Conservation (phyloP, 345 rosid genomes). For the Euphorbia lathyris region DNA sequence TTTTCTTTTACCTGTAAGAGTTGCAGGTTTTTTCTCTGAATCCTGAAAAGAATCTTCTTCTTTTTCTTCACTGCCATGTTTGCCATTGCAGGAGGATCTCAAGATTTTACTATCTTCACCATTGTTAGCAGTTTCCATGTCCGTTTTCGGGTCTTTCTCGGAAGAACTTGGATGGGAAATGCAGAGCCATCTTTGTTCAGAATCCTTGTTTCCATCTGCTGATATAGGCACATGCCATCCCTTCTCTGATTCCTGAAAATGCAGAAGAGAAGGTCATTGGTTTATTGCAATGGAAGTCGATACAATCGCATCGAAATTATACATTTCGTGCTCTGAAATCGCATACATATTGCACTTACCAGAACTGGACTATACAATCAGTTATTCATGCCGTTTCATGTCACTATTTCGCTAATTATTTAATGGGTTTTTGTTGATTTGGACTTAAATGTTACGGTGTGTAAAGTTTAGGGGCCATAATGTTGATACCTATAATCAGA, state of each 20-base stretch:
- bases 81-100: slow-evolving; percentile 9
- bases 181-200: slow-evolving; percentile 60
- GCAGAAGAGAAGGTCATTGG: not conserved
- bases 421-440: no score
- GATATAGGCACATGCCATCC: slow-evolving; percentile 85
- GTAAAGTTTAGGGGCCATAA: no score
- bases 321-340: not conserved
- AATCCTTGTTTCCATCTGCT: slow-evolving; percentile 27
- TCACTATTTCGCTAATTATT: no score
- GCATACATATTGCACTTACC: not conserved
- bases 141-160: slow-evolving; percentile 15
- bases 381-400: no score
- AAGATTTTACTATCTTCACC: slow-evolving; percentile 6
- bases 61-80: not conserved
- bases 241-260: slow-evolving; percentile 72
- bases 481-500: no score
- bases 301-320: not conserved
- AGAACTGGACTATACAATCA: not conserved
- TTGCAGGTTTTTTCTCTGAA: slow-evolving; percentile 9
- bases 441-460: no score
- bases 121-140: slow-evolving; percentile 19
- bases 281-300: not conserved
- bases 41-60: slow-evolving; percentile 6
- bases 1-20: slow-evolving; percentile 35
- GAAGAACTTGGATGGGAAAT: slow-evolving; percentile 35